phyloP scores from a whole-genome alignment of 1,139 yeast genomes.

The Meyerozyma carpophila region DNA sequence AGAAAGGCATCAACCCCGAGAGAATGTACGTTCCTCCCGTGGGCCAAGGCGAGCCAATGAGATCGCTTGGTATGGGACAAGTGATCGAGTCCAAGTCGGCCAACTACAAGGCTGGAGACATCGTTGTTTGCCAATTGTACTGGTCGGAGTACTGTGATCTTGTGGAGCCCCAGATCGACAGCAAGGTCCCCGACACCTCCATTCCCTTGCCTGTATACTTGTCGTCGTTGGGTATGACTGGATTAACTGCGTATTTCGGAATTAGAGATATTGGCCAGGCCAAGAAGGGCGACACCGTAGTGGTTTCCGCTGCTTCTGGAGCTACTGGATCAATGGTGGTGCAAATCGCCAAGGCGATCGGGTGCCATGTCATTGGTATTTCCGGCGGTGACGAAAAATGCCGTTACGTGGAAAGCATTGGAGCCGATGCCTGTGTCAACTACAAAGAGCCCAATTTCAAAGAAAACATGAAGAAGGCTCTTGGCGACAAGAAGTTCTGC shows the following conservation, averaged over 20 bases:
- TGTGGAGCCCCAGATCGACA: slow-evolving; percentile 14
- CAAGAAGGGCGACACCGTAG: slow-evolving; percentile 20
- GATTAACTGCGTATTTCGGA: slow-evolving; percentile 27
- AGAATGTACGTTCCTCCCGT: slow-evolving; percentile 19
- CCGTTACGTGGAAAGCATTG: slow-evolving; percentile 23
- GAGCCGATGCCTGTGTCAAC: slow-evolving; percentile 25
- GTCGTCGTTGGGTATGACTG: slow-evolving; percentile 35
- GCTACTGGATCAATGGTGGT: slow-evolving; percentile 29
- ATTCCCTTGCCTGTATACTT: slow-evolving; percentile 34
- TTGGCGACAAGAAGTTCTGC: slow-evolving; percentile 36
- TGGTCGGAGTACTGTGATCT: slow-evolving; percentile 30
- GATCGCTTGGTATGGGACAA: slow-evolving; percentile 17
- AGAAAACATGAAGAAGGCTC: slow-evolving; percentile 36
- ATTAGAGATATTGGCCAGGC: slow-evolving; percentile 19
- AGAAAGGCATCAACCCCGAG: slow-evolving; percentile 12
- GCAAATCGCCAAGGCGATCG: slow-evolving; percentile 24
- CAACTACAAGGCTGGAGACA: slow-evolving; percentile 17
- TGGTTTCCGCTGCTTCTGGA: slow-evolving; percentile 29
- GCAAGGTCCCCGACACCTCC: slow-evolving; percentile 18
- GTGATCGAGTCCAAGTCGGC: slow-evolving; percentile 19
- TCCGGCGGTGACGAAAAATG: slow-evolving; percentile 27
- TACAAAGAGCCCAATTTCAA: slow-evolving; percentile 29
- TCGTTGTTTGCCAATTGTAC: slow-evolving; percentile 15
- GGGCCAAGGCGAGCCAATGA: slow-evolving; percentile 15
- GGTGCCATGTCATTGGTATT: slow-evolving; percentile 26